phyloP scores from a whole-genome alignment of 371 early-diverging fungal species.

The Mucor circinelloides region DNA sequence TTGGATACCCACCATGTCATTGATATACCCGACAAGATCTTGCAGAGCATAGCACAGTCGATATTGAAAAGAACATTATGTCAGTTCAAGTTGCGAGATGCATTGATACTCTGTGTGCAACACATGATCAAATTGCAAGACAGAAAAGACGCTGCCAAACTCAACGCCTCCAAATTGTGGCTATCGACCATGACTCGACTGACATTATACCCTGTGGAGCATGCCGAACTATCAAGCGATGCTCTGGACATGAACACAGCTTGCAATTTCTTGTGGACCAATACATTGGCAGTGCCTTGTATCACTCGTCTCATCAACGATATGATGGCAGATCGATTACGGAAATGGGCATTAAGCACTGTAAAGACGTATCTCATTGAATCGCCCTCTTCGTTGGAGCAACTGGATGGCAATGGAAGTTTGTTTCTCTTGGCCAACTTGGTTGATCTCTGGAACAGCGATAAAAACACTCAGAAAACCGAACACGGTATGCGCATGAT shows the following conservation, averaged over 20 bases:
- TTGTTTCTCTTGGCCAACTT: conserved; percentile 64
- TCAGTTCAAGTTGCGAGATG: conserved; percentile 34
- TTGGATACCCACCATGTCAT: conserved; percentile 19
- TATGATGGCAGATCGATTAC: conserved; percentile 22
- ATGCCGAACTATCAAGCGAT: conserved; percentile 30
- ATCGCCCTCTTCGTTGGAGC: not conserved
- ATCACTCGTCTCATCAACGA: conserved; percentile 21
- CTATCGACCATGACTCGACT: conserved; percentile 55
- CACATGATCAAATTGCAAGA: conserved; percentile 46
- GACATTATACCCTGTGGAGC: conserved; percentile 48
- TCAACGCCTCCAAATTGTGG: conserved; percentile 53
- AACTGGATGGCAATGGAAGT: conserved; percentile 50
- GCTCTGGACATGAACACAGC: conserved; percentile 15
- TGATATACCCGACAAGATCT: conserved; percentile 15
- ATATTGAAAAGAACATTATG: conserved; percentile 17
- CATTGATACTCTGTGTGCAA: conserved; percentile 35
- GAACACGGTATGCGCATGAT: conserved; percentile 22
- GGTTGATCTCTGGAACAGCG: conserved; percentile 36
- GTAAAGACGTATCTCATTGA: conserved; percentile 3
- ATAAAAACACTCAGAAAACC: not conserved
- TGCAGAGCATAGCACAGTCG: conserved; percentile 16
- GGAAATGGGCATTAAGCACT: conserved; percentile 14
- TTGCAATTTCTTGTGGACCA: conserved; percentile 24
- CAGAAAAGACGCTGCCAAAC: conserved; percentile 32
- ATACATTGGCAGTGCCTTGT: conserved; percentile 26